Base-by-base conservation (phyloP, 306 rosid genomes). In the Dalbergia cultrata region DNA sequence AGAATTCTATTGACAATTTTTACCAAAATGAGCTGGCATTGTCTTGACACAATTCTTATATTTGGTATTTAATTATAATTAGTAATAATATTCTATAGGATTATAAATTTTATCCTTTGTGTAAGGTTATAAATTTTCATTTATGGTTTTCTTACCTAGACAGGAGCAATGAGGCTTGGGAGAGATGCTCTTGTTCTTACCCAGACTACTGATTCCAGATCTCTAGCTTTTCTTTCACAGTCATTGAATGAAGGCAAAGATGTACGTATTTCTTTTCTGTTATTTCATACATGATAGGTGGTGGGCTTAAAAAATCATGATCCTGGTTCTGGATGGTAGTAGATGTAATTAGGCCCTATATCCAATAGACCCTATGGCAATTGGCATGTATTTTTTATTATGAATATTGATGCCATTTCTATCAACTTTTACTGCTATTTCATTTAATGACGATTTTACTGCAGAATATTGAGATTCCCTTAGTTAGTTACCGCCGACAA, bases 101-200 rank as follows among this genome's bases (percentile, higher is more conserved):
- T 26, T 26, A 1, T 26, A 26, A 26, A 26, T 26, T 26, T 26
- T 26, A 26, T 26, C 31, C 31, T 26, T 26, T 26, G 31, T 26
- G 31, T 26, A 26, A 26, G 31, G 2, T 2, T 26, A 26, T 26
- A 26, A 26, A 26, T 54, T 19, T 67, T 73, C 21, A 19, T 70
- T 75, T 34, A 39, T 79, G 57, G 33, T 34, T 53, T 76, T 53
- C 49, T 67, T 49, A 34, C 75, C 14, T 60, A 89, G 92, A 89
- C 90, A 64, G 92, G 92, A 73, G 83, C 90, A 44, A 89, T 89
- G 92, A 86, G 92, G 79, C 88, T 89, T 80, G 92, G 92, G 33
- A 82, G 77, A 58, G 92, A 89, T 77, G 87, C 70, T 80, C 85
- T 89, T 69, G 90, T 89, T 86, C 67, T 89, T 43, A 86, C 92